Conservation (phyloP, 2,329 filamentous ascomycete species). For the Aspergillus aculeatus region DNA sequence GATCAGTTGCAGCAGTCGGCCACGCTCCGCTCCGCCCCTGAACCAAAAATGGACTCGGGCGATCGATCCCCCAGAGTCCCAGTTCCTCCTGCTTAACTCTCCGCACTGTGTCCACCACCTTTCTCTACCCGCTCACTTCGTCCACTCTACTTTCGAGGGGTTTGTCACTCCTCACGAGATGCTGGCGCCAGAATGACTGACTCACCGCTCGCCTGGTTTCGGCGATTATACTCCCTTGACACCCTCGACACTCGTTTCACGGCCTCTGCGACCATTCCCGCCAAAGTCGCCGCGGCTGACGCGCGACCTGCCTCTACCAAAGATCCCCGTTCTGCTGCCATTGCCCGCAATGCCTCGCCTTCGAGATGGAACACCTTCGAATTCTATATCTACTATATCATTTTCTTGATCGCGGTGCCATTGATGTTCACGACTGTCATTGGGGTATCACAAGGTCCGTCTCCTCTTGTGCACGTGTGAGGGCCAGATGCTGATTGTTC, state of each 20-base stretch:
- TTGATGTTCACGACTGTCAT: slow-evolving; percentile 91
- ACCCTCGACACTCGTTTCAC: slow-evolving; percentile 73
- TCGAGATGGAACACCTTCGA: slow-evolving; percentile 84
- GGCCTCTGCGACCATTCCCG: slow-evolving; percentile 66
- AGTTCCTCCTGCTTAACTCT: slow-evolving; percentile 1
- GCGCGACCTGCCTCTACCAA: slow-evolving; percentile 42
- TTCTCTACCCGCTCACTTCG: background rate
- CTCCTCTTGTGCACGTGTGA: background rate
- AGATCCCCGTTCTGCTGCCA: slow-evolving; percentile 39
- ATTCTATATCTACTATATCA: slow-evolving; percentile 75
- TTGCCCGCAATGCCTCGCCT: slow-evolving; percentile 52
- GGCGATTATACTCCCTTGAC: slow-evolving; percentile 62
- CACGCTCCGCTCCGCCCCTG: slow-evolving; percentile 19
- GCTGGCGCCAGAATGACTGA: slow-evolving; percentile 42
- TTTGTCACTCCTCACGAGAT: slow-evolving; percentile 23
- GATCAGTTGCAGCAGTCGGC: background rate
- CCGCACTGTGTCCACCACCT: slow-evolving; percentile 8
- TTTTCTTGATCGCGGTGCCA: slow-evolving; percentile 67
- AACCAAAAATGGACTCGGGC: slow-evolving; percentile 14
- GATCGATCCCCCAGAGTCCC: slow-evolving; percentile 2
- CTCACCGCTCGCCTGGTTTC: slow-evolving; percentile 47
- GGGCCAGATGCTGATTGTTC: slow-evolving; percentile 15
- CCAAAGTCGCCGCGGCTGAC: slow-evolving; percentile 57
- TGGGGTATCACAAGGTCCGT: slow-evolving; percentile 76
- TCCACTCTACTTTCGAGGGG: slow-evolving; percentile 6